Percentiles rank a stretch among this genome's conserved stretches.
These are phyloP conservation scores for Termitomyces sp. DNA, from an alignment of 768 basidiomycete species.

Conservation along the genomic window DNA sequence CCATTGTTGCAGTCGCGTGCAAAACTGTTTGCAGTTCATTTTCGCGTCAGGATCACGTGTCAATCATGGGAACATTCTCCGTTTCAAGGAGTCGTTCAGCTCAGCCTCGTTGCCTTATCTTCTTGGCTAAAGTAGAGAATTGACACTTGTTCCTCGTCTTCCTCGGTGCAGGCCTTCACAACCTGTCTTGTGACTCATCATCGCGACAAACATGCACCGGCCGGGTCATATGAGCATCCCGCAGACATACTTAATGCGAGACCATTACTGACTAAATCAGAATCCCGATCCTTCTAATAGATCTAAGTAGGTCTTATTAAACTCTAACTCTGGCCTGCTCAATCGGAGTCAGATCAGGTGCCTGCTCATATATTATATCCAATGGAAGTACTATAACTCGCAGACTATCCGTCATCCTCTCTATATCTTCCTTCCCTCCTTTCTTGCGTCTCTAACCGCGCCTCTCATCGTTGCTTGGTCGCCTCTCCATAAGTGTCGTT, in stretches of 20 bases:
- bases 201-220: background rate
- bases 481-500: background rate
- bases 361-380: background rate
- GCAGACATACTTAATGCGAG: background rate
- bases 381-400: constrained; percentile 12
- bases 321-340: constrained; percentile 10
- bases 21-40: background rate
- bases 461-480: background rate
- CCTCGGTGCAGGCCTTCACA: background rate
- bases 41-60: constrained; percentile 10
- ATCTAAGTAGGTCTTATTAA: constrained; percentile 9
- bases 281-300: constrained; percentile 1
- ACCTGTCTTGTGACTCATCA: background rate
- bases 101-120: too few species aligned
- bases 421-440: background rate
- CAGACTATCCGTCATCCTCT: constrained; percentile 1
- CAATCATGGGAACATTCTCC: too few species aligned
- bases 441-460: background rate
- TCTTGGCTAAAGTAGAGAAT: background rate
- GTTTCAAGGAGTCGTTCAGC: too few species aligned
- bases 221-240: background rate
- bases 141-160: too few species aligned
- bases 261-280: constrained; percentile 6
- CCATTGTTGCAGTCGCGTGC: constrained; percentile 18
- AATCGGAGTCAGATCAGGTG: constrained; percentile 11